Evolutionary conservation across 139 green algal genomes (phyloP).

Genomic region (Chlamydomonas sp.): DNA sequence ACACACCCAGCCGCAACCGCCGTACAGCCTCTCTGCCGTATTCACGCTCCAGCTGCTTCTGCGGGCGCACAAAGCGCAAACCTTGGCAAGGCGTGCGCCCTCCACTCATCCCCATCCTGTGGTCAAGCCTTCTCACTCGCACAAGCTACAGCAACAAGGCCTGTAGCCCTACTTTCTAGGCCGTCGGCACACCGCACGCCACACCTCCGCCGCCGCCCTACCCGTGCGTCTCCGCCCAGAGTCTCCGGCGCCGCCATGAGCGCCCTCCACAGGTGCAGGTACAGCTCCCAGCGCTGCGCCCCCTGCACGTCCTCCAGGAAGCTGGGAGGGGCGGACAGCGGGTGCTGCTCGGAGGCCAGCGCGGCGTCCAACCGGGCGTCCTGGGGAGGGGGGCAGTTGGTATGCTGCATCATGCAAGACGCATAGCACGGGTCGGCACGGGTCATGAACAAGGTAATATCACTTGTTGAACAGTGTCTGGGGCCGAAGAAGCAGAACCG

Average conservation of each 20-base stretch:
- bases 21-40: no score
- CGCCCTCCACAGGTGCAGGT: slow-evolving; percentile 18
- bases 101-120: no score
- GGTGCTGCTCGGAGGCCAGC: not conserved
- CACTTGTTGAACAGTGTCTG: no score
- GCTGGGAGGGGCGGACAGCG: not conserved
- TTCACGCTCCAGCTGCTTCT: no score
- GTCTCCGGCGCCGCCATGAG: not conserved
- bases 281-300: slow-evolving; percentile 1
- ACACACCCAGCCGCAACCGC: no score
- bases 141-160: not conserved
- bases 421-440: no score
- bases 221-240: not conserved
- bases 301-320: not conserved
- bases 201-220: not conserved
- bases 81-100: not conserved
- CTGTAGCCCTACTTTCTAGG: not conserved
- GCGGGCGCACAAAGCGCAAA: not conserved
- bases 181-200: no score
- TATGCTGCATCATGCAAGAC: not conserved
- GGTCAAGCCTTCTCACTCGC: no score
- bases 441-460: no score
- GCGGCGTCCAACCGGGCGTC: no score
- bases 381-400: no score
- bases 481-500: no score